Evolutionary conservation across 2,329 filamentous ascomycete genomes (phyloP).

Genomic region (Elsinoe australis): DNA sequence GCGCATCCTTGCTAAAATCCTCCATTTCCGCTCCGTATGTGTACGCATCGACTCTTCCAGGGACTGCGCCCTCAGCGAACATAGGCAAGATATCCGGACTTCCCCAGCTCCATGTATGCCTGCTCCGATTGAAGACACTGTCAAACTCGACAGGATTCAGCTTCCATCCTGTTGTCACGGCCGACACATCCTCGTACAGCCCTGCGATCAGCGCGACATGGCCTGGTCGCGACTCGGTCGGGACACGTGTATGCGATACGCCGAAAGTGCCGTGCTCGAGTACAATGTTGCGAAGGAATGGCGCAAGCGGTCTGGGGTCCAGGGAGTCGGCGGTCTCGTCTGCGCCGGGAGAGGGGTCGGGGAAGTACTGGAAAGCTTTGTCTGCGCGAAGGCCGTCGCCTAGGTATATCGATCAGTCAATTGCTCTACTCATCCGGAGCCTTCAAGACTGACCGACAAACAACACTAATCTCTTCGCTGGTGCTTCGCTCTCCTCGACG

Average conservation of each 20-base stretch:
- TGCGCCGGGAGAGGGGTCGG: conserved; percentile 64
- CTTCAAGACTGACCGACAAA: conserved; percentile 64
- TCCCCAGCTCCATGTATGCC: conserved; percentile 98
- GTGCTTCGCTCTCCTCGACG: conserved; percentile 61
- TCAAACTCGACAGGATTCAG: conserved; percentile 97
- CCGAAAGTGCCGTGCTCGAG: conserved; percentile 90
- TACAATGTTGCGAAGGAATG: conserved; percentile 82
- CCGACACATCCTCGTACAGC: conserved; percentile 94
- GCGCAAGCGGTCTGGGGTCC: conserved; percentile 72
- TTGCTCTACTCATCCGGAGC: not conserved
- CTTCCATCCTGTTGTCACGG: conserved; percentile 97
- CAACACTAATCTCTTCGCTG: conserved; percentile 82
- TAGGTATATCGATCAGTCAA: conserved; percentile 24
- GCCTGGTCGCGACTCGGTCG: conserved; percentile 90
- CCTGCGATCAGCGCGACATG: conserved; percentile 96
- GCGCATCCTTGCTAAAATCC: conserved; percentile 79
- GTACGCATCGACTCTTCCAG: conserved; percentile 78
- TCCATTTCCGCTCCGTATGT: conserved; percentile 78
- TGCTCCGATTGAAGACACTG: conserved; percentile 93
- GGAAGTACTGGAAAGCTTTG: conserved; percentile 92
- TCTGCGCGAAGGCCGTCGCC: conserved; percentile 92
- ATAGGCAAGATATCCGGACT: conserved; percentile 95
- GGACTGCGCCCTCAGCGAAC: conserved; percentile 89
- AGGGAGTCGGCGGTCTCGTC: conserved; percentile 55
- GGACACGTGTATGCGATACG: conserved; percentile 92